These are phyloP conservation scores for Boletus tomentosulus DNA, from an alignment of 768 basidiomycete genomes.

Conservation along the genomic window DNA sequence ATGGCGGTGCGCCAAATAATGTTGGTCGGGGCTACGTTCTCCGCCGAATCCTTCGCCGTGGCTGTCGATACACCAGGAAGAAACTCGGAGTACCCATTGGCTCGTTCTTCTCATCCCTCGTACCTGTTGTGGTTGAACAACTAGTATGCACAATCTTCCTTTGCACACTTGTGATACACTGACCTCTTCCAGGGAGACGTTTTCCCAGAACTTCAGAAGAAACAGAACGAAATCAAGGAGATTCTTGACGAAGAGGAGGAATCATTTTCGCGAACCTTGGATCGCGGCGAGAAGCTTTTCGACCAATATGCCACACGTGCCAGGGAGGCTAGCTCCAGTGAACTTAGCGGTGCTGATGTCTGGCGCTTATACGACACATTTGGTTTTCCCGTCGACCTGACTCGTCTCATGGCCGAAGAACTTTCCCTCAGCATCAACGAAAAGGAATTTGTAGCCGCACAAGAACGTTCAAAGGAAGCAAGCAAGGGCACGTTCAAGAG, in stretches of 20 bases:
- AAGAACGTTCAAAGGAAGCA: slow-evolving; percentile 83
- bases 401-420: slow-evolving; percentile 96
- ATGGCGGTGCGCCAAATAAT: slow-evolving; percentile 95
- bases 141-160: slow-evolving; percentile 52
- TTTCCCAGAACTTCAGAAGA: slow-evolving; percentile 92
- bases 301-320: slow-evolving; percentile 79
- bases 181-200: slow-evolving; percentile 56
- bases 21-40: slow-evolving; percentile 98
- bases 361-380: slow-evolving; percentile 98
- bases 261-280: slow-evolving; percentile 95
- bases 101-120: slow-evolving; percentile 88
- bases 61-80: slow-evolving; percentile 93
- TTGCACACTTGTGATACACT: slow-evolving; percentile 3
- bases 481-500: slow-evolving; percentile 83
- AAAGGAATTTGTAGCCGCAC: slow-evolving; percentile 84
- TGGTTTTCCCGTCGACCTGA: slow-evolving; percentile 96
- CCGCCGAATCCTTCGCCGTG: slow-evolving; percentile 85
- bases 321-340: slow-evolving; percentile 52
- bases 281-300: slow-evolving; percentile 94
- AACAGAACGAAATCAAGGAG: slow-evolving; percentile 80
- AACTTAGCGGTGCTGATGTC: slow-evolving; percentile 86
- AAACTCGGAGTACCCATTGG: slow-evolving; percentile 92
- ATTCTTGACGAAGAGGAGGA: slow-evolving; percentile 97
- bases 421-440: slow-evolving; percentile 80
- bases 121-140: slow-evolving; percentile 85